Evolutionary conservation across 805 yeast genomes (phyloP), one percentile per base, ranked within the genome.

Genomic region (Kuraishia cidri): DNA sequence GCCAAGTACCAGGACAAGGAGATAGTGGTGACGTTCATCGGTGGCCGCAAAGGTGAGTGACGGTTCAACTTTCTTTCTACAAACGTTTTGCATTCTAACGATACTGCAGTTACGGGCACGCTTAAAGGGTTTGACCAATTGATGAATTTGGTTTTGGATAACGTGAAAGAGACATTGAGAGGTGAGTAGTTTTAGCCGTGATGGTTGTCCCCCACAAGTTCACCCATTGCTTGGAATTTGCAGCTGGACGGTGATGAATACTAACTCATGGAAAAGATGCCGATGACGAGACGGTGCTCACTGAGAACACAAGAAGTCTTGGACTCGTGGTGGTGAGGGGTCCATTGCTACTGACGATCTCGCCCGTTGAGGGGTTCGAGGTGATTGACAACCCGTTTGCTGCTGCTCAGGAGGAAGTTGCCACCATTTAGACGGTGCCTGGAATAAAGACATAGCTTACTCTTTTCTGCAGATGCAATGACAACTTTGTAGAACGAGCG

Each of bases 261-360:
- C 24, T 17, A 32, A 38, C 18, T 23, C 9, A 14, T 14, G 8
- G 15, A 36, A 10, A 48, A 50, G 87, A 78, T 40, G 69, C 78
- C n/a, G 78, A 73, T 23, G 84, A 78, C 36, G 75, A 72, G 19
- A 61, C 69, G 11, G 26, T 40, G 15, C 60, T 66, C 43, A 71
- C 72, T 29, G 71, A 60, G 30, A 56, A 75, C 42, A 76, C 82
- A 1, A 73, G 97, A 50, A 58, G 62, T 3, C 62, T 87, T 31
- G 95, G 94, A 1, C 63, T 72, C 23, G 87, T 86, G 15, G 90
- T 90, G 28, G 84, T 83, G 6, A 77, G 96, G 57, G 94, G 97
- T 10, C 87, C 94, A 3, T 65, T 78, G 35, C 56, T 90, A 37
- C 69, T 83, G 44, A 72, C 85, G 4, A 69, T 78, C 48, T 76